Evolutionary conservation across 768 basidiomycete species (phyloP).

Genomic region (Leucocoprinus sp.): DNA sequence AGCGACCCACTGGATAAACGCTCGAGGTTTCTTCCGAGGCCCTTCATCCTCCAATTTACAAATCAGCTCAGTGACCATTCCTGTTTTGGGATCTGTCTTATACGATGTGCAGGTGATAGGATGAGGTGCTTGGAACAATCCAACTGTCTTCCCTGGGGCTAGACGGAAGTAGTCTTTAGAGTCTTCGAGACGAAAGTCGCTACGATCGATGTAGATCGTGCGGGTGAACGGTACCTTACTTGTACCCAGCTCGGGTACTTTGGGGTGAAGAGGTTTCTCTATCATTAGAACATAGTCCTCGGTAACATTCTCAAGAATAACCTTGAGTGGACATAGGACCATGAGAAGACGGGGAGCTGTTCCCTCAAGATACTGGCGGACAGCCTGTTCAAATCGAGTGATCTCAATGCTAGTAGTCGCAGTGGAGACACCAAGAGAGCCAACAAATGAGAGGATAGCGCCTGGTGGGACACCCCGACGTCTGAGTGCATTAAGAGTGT

Average conservation of each 20-base stretch:
- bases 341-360: slow-evolving; percentile 83
- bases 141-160: slow-evolving; percentile 95
- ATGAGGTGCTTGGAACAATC: slow-evolving; percentile 86
- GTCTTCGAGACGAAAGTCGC: slow-evolving; percentile 89
- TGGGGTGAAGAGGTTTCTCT: slow-evolving; percentile 91
- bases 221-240: slow-evolving; percentile 80
- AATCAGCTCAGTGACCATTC: slow-evolving; percentile 70
- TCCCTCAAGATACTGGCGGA: slow-evolving; percentile 85
- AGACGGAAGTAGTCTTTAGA: slow-evolving; percentile 96
- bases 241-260: slow-evolving; percentile 80
- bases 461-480: slow-evolving; percentile 96
- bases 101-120: slow-evolving; percentile 92
- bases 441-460: slow-evolving; percentile 89
- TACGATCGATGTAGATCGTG: slow-evolving; percentile 84
- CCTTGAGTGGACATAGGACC: slow-evolving; percentile 84
- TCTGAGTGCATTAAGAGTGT: slow-evolving; percentile 92
- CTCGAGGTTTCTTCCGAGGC: slow-evolving; percentile 70
- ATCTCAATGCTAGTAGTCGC: slow-evolving; percentile 77
- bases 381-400: slow-evolving; percentile 80
- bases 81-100: slow-evolving; percentile 64
- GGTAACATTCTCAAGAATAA: slow-evolving; percentile 84
- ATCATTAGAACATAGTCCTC: slow-evolving; percentile 78
- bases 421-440: slow-evolving; percentile 89
- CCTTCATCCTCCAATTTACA: slow-evolving; percentile 71
- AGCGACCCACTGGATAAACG: slow-evolving; percentile 96